Evolutionary conservation across 352 stramenopile species (phyloP), one percentile per base, ranked within the genome.

Genomic region (Phytophthora sansomeana): DNA sequence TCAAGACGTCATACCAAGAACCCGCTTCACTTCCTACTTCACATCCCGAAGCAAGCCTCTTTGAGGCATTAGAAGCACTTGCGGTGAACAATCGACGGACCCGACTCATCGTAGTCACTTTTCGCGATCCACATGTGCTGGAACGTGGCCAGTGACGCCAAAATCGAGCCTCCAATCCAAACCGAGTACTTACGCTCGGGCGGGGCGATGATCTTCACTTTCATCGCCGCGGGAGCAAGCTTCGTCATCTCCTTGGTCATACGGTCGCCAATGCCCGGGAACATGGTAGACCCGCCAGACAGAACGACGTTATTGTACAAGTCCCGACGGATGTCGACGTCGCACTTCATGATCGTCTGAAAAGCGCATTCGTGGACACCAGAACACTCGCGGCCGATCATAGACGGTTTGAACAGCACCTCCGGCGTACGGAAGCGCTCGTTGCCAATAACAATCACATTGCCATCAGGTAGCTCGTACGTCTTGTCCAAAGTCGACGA

Each of bases 61-160:
- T 2, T 13, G 5, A 16, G 29, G 33, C 59, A 10, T 95, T 94
- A 98, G 74, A 97, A 96, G 84, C 93, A 98, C 80, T 98, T 98
- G 71, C 92, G 87, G 83, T 98, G 96, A 42, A 99, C 95, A 75
- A 99, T 99, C 16, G 86, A 97, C 32, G 97, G 93, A 16, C 97
- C 97, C 63, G 86, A 95, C 49, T 99, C 97, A 58, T 99, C 97
- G 78, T 99, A 99, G 66, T 99, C 96, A 44, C 90, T 83, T 90
- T 99, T 99, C 29, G 89, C 95, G 79, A 99, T 99, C 96, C 96
- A 99, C 95, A 99, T 98, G 66, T 97, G 90, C 77, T 99, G 93
- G 94, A 99, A 99, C 53, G 97, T 98, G 54, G 94, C 97, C n/a
- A 99, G 80, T 63, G 94, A 98, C 19, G 96, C 84, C 39, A 99